Base-by-base conservation (phyloP, 2,329 filamentous ascomycete species). In the Calonectria hawksworthii region DNA sequence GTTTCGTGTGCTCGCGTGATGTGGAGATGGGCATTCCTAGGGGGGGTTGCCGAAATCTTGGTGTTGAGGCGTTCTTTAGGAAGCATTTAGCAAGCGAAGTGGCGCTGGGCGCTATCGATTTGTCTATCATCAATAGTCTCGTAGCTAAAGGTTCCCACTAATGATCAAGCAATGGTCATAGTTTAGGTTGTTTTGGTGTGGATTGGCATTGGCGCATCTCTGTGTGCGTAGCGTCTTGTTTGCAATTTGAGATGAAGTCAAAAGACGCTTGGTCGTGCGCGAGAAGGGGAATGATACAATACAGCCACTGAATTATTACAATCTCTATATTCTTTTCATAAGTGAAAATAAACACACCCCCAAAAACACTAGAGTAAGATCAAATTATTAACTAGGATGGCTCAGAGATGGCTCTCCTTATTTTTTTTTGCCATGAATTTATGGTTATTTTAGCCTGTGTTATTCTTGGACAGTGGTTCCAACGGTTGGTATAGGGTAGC, bases 401-500 rank as follows among this genome's bases (percentile, higher is more conserved):
- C 16, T 44, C 9, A n/a, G 18, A n/a, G 7, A 44, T n/a, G 41
- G n/a, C 18, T 44, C 41, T 44, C 4, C 2, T 21, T 21, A 21
- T 44, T 44, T 44, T 44, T 44, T 44, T 44, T 44, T 44, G 41
- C 5, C 0, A 3, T 44, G 18, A 4, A 44, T 44, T 44, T 44
- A 44, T 44, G 41, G 41, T 44, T 44, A 44, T 44, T 44, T 44
- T 44, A 44, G 11, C n/a, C n/a, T 23, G 10, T 8, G 8, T 23
- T 47, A 47, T 47, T 47, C n/a, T 47, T 13, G n/a, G 4, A 47
- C 3, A 23, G n/a, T n/a, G 44, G 44, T 4, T 9, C 23, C 30
- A 14, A 21, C 30, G 26, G 3, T 1, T 4, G 38, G 68, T 64
- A 41, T 52, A 74, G 72, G 72, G 69, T 72, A 72, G 23, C 23